These are phyloP conservation scores for Ophiostoma australiae DNA, from an alignment of 2,329 filamentous ascomycete species.

Conservation along the genomic window DNA sequence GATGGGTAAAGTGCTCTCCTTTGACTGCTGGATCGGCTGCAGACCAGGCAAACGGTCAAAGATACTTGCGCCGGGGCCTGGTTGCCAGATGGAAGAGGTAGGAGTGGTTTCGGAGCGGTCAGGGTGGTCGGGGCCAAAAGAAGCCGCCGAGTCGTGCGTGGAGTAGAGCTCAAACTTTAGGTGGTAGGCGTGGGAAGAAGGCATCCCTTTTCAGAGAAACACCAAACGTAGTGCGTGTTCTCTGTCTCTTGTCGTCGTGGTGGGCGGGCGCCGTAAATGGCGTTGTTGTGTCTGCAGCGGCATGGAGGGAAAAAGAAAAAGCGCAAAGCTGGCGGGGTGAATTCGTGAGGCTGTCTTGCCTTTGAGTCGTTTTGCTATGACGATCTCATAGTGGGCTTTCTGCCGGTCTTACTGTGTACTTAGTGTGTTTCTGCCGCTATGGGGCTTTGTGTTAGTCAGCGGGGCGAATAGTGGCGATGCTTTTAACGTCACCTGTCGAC, in stretches of 20 bases:
- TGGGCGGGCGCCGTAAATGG: neutral
- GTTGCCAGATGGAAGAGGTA: constrained; percentile 43
- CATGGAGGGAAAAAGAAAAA: neutral
- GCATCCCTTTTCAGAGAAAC: constrained; percentile 40
- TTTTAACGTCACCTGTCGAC: neutral
- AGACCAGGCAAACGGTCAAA: constrained; percentile 55
- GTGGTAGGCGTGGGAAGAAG: constrained; percentile 60
- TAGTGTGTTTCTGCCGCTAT: neutral
- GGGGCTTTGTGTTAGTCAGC: neutral
- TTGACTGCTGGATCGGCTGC: constrained; percentile 30
- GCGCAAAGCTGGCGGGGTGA: constrained; percentile 8
- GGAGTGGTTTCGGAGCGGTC: neutral
- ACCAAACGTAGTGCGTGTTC: neutral
- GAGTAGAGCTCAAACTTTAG: constrained; percentile 62
- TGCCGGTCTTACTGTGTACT: constrained; percentile 5
- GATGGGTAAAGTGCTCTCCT: neutral
- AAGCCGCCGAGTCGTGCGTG: constrained; percentile 37
- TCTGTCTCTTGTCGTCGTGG: neutral
- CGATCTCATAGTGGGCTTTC: constrained; percentile 10
- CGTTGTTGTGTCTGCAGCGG: neutral
- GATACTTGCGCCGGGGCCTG: constrained; percentile 44
- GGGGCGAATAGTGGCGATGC: constrained; percentile 8
- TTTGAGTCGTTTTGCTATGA: neutral
- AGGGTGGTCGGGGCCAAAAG: neutral
- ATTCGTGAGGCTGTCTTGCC: neutral